Percentiles rank a stretch among this genome's conserved stretches.
phyloP scores from a whole-genome alignment of 495 filamentous ascomycete genomes.

The Pseudomonodictys pantanalensis region DNA sequence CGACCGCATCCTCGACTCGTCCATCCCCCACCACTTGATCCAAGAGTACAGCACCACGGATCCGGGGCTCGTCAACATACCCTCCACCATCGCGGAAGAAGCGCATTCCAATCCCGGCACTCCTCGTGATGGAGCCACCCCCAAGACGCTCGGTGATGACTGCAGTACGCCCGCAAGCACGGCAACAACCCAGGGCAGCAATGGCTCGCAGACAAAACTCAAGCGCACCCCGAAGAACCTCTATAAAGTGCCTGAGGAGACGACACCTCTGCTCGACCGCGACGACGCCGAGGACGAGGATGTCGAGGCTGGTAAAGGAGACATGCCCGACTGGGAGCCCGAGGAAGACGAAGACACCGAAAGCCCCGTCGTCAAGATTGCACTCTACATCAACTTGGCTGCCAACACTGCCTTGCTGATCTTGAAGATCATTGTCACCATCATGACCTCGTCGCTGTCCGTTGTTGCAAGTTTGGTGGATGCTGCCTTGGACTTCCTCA shows the following conservation, averaged over 20 bases:
- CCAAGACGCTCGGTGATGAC: background rate
- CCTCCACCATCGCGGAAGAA: slow-evolving; percentile 57
- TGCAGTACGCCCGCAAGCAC: slow-evolving; percentile 11
- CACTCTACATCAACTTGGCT: slow-evolving; percentile 82
- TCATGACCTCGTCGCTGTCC: slow-evolving; percentile 78
- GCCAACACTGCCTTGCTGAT: slow-evolving; percentile 76
- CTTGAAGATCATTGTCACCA: slow-evolving; percentile 75
- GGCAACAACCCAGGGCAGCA: slow-evolving; percentile 14
- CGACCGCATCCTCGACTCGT: slow-evolving; percentile 85
- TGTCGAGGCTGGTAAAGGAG: slow-evolving; percentile 28
- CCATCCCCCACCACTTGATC: slow-evolving; percentile 77
- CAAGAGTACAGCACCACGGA: slow-evolving; percentile 72
- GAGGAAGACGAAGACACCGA: slow-evolving; percentile 61
- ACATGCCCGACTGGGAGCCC: slow-evolving; percentile 43
- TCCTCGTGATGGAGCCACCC: too few relatives aligned
- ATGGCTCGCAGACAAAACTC: slow-evolving; percentile 47
- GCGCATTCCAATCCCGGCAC: slow-evolving; percentile 17
- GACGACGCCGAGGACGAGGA: slow-evolving; percentile 45
- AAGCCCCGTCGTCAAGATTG: slow-evolving; percentile 66
- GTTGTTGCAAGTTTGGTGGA: slow-evolving; percentile 88
- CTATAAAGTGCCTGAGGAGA: slow-evolving; percentile 71
- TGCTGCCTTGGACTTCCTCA: slow-evolving; percentile 81
- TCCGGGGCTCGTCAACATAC: slow-evolving; percentile 46
- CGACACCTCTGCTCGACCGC: slow-evolving; percentile 57
- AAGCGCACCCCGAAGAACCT: slow-evolving; percentile 79